These are phyloP conservation scores for Trichomonascus vanleenenianus DNA, from an alignment of 805 yeast species.

Conservation along the genomic window DNA sequence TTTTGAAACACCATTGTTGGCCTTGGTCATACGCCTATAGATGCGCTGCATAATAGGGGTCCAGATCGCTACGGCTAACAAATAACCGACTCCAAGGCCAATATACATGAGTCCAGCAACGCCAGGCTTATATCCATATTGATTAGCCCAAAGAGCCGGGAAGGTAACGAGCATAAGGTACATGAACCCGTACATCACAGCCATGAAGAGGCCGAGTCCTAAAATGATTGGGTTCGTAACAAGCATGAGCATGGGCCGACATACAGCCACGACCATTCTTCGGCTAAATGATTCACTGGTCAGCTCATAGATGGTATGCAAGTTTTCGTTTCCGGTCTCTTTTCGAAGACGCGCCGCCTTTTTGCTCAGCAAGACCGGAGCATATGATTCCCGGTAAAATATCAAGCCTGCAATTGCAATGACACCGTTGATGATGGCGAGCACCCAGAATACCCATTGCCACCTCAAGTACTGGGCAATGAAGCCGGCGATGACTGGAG, in stretches of 20 bases:
- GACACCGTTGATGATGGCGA: constrained; percentile 47
- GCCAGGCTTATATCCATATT: constrained; percentile 42
- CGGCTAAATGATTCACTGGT: constrained; percentile 17
- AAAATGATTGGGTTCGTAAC: constrained; percentile 55
- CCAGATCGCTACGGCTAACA: constrained; percentile 43
- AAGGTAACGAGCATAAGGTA: constrained; percentile 55
- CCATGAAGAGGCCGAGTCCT: constrained; percentile 56
- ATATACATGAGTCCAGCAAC: constrained; percentile 52
- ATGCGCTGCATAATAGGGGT: constrained; percentile 36
- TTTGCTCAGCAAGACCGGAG: constrained; percentile 42
- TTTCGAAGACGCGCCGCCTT: constrained; percentile 43
- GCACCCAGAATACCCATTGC: constrained; percentile 59
- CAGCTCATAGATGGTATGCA: constrained; percentile 52
- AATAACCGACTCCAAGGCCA: constrained; percentile 49
- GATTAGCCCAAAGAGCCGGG: constrained; percentile 42
- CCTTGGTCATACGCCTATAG: constrained; percentile 32
- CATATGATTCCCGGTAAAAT: constrained; percentile 50
- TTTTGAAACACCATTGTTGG: constrained; percentile 45
- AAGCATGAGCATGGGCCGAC: constrained; percentile 48
- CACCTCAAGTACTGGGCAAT: constrained; percentile 44
- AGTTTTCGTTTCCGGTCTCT: constrained; percentile 45
- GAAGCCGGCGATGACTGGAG: constrained; percentile 44
- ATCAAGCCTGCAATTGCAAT: constrained; percentile 38
- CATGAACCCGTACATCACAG: constrained; percentile 59
- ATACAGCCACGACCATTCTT: constrained; percentile 36